phyloP scores from a whole-genome alignment of 2,329 filamentous ascomycete genomes.

The Plenodomus tracheiphilus region DNA sequence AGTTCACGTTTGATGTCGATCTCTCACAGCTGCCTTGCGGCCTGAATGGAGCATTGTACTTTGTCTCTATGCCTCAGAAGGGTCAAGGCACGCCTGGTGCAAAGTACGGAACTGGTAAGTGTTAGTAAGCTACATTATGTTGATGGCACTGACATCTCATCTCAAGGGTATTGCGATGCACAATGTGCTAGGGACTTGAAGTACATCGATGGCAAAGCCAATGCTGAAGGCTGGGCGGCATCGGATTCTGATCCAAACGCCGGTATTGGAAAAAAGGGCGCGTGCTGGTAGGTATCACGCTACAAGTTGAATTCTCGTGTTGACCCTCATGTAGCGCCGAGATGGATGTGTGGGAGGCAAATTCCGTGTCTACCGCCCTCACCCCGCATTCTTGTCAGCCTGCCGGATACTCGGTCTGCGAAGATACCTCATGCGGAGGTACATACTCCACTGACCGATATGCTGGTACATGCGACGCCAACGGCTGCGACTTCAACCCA shows the following conservation, averaged over 20 bases:
- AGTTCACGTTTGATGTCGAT: constrained; percentile 44
- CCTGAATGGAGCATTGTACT: constrained; percentile 59
- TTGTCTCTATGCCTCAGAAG: constrained; percentile 60
- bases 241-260: constrained; percentile 58
- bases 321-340: constrained; percentile 46
- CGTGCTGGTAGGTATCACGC: constrained; percentile 55
- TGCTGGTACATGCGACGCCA: constrained; percentile 64
- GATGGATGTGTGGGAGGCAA: constrained; percentile 68
- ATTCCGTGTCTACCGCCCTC: constrained; percentile 63
- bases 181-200: constrained; percentile 50
- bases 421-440: constrained; percentile 48
- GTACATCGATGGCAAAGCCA: constrained; percentile 56
- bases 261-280: constrained; percentile 57
- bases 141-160: neutral
- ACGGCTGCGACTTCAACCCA: constrained; percentile 63
- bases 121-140: neutral
- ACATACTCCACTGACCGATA: constrained; percentile 60
- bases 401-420: constrained; percentile 56
- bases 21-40: constrained; percentile 67
- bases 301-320: neutral
- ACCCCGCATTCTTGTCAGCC: constrained; percentile 66
- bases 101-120: constrained; percentile 56
- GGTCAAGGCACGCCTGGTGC: constrained; percentile 54
- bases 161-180: constrained; percentile 47
- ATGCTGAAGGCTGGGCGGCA: constrained; percentile 57